Conservation (phyloP, 148 eudicot species). For the Vaccinium darrowii region DNA sequence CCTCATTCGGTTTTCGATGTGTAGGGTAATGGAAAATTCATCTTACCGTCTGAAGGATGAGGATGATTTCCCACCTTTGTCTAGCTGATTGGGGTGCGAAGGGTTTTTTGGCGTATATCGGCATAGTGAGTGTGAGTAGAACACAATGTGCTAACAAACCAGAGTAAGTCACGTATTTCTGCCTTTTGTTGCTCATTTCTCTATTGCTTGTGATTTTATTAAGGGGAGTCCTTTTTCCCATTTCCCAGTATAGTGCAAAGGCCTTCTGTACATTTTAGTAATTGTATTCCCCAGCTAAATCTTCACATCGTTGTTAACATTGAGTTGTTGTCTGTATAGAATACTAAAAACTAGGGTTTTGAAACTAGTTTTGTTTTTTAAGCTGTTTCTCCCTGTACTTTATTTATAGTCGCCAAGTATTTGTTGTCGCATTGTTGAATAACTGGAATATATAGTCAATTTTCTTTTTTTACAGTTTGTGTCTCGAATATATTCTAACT, state of each 20-base stretch:
- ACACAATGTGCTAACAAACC: conserved; percentile 15
- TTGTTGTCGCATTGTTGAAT: not conserved
- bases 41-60: conserved; percentile 73
- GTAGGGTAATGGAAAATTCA: conserved; percentile 49
- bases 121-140: conserved; percentile 3
- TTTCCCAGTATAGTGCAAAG: not conserved
- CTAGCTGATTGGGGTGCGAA: conserved; percentile 33
- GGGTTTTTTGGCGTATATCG: conserved; percentile 11
- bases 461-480: not conserved
- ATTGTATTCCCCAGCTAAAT: not conserved
- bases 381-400: not conserved
- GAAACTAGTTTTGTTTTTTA: not conserved
- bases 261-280: conserved; percentile 12
- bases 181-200: not conserved
- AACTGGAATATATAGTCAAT: not conserved
- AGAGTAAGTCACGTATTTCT: not conserved
- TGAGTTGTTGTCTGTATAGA: conserved; percentile 11
- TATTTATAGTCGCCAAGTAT: not conserved
- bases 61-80: conserved; percentile 89
- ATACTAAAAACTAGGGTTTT: conserved; percentile 6
- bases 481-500: not conserved
- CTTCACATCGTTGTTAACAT: not conserved
- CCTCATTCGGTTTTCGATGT: conserved; percentile 25
- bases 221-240: not conserved
- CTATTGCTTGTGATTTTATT: not conserved